Base-by-base conservation (phyloP, 352 stramenopile species). In the Pythium monospermum region DNA sequence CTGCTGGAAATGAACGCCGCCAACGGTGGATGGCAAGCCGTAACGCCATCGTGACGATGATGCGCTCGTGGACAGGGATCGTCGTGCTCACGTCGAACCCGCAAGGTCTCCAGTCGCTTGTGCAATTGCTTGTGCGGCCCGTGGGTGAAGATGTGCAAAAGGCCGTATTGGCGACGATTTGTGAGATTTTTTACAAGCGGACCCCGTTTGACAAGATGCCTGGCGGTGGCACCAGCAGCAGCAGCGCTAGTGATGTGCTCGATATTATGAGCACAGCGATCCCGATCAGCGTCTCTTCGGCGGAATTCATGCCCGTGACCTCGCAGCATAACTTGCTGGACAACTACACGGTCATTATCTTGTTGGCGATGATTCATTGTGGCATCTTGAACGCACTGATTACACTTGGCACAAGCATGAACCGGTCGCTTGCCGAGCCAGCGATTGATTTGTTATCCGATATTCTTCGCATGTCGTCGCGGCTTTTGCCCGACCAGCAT, bases 21-120 rank as follows among this genome's bases (percentile, higher is more conserved):
- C 84, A 92, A 56, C 81, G 82, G 2, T 95, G 86, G 86, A 95
- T 91, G 69, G 84, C 86, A 16, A 94, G 84, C 72, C 81, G 85
- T 3, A 94, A 93, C 31, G 84, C 86, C 13, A 86, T 96, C 26
- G 82, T 96, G 27, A 91, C 79, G 8, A 89, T 96, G 78, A 94
- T 96, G 83, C 82, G 84, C 0, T 94, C 86, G 16, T 96, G 86
- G 86, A 95, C 86, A 40, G 84, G 84, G 33, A 88, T 95, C 39
- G 76, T 95, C 11, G 72, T 93, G 21, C 54, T 96, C 13, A 92
- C 81, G 13, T 92, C 83, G 15, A 94, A 96, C 52, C 86, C 84
- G 18, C 83, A 94, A 61, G 86, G 86, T 12, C 59, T 96, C 10
- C 76, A 89, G 47, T 91, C 86, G 36, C 64, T 96, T 11, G 80